Conservation (phyloP, 1,284 basidiomycete genomes). For the Irpex sp. region DNA sequence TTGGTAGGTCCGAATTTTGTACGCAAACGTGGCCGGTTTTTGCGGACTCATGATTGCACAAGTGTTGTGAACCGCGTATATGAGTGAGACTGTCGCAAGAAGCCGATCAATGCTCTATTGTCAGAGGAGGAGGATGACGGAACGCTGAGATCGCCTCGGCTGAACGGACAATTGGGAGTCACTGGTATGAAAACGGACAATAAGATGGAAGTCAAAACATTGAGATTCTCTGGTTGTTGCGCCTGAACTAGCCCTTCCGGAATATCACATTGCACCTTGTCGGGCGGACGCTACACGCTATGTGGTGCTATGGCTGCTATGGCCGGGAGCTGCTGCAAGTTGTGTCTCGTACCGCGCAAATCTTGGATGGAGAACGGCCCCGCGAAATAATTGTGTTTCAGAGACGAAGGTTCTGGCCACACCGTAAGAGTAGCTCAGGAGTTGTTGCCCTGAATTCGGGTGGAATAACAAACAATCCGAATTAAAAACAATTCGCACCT, state of each 20-base stretch:
- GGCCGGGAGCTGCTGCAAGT: too few species aligned
- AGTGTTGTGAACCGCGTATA: slow-evolving; percentile 2
- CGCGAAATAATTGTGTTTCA: too few species aligned
- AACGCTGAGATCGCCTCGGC: neutral
- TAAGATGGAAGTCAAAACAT: neutral
- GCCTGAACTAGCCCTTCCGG: neutral
- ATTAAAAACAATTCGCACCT: neutral
- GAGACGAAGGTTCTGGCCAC: too few species aligned
- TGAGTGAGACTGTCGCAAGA: slow-evolving; percentile 1
- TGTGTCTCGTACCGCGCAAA: too few species aligned
- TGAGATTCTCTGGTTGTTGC: neutral
- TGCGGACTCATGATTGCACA: slow-evolving; percentile 7
- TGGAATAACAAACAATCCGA: neutral
- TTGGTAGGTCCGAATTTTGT: neutral
- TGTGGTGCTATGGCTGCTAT: neutral
- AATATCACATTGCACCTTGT: neutral
- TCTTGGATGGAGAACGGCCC: too few species aligned
- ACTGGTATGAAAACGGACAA: neutral
- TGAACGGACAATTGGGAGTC: neutral
- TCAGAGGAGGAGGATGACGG: neutral
- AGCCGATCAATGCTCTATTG: slow-evolving; percentile 1
- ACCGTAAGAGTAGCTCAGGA: too few species aligned
- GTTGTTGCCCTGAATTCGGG: neutral
- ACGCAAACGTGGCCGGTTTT: neutral
- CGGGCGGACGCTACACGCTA: neutral